Percentiles rank a stretch among this genome's conserved stretches.
Evolutionary conservation across 768 basidiomycete genomes (phyloP).

Genomic region (Leccinum boreale): DNA sequence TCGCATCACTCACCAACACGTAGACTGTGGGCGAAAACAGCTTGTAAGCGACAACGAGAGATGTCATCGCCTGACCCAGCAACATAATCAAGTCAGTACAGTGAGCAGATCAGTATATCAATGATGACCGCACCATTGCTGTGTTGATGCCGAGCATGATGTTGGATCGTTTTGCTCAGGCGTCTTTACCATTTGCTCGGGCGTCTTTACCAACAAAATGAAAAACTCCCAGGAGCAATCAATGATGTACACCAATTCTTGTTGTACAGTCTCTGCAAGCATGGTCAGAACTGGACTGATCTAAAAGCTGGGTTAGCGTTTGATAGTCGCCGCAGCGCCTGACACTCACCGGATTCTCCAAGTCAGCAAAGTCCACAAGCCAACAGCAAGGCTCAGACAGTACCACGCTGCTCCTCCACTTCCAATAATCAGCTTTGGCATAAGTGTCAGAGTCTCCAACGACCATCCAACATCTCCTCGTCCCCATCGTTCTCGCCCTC

Average conservation of each 20-base stretch:
- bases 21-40: constrained; percentile 77
- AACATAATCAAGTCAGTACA: not conserved
- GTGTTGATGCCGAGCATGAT: constrained; percentile 61
- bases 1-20: constrained; percentile 49
- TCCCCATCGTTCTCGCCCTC: constrained; percentile 60
- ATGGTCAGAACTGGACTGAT: constrained; percentile 45
- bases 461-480: constrained; percentile 85
- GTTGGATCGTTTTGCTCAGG: constrained; percentile 53
- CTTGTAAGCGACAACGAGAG: constrained; percentile 43
- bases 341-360: constrained; percentile 40
- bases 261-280: constrained; percentile 35
- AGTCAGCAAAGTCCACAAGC: constrained; percentile 45
- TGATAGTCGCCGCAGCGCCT: not conserved
- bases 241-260: constrained; percentile 56
- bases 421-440: constrained; percentile 82
- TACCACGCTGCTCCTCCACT: constrained; percentile 53
- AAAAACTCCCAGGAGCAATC: constrained; percentile 83
- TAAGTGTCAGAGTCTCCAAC: constrained; percentile 67
- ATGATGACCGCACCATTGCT: constrained; percentile 45
- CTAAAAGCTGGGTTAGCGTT: constrained; percentile 32
- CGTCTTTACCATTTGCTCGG: constrained; percentile 42
- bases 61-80: constrained; percentile 48
- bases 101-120: not conserved
- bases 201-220: constrained; percentile 46
- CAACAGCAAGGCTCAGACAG: constrained; percentile 53